Conservation (phyloP, 805 yeast species). For the Saturnispora mendoncae region DNA sequence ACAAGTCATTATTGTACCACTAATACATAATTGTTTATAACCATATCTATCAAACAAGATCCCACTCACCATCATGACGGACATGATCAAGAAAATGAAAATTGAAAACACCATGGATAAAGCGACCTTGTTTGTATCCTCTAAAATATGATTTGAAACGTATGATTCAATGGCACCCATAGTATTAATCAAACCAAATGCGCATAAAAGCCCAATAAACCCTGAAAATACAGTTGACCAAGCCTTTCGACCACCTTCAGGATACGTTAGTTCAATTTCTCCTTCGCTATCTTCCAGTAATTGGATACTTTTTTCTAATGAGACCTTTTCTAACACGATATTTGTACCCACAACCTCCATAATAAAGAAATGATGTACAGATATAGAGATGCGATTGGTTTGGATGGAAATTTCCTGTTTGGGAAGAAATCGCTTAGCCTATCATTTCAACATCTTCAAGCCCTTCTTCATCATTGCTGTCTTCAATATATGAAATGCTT, state of each 20-base stretch:
- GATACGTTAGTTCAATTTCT: neutral
- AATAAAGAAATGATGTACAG: neutral
- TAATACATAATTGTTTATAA: slow-evolving; percentile 29
- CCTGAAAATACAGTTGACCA: slow-evolving; percentile 40
- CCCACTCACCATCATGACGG: slow-evolving; percentile 35
- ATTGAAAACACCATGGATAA: slow-evolving; percentile 69
- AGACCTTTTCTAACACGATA: neutral
- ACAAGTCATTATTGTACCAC: slow-evolving; percentile 31
- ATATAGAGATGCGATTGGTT: too few relatives aligned
- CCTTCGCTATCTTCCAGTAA: neutral
- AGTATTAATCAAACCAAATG: slow-evolving; percentile 59
- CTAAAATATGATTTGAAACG: slow-evolving; percentile 44
- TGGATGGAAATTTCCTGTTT: neutral
- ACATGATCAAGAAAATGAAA: slow-evolving; percentile 34
- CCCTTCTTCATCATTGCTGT: slow-evolving; percentile 31
- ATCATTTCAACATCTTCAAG: slow-evolving; percentile 2
- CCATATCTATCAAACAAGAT: slow-evolving; percentile 41
- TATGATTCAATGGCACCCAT: slow-evolving; percentile 62
- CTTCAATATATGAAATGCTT: slow-evolving; percentile 38
- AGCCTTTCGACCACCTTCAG: slow-evolving; percentile 24
- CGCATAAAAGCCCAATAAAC: slow-evolving; percentile 46
- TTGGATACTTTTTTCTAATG: neutral
- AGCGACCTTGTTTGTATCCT: slow-evolving; percentile 33
- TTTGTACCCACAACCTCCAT: slow-evolving; percentile 1
- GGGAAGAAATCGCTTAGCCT: neutral